Conservation (phyloP, 2,329 filamentous ascomycete genomes). For the Sporothrix phasma region DNA sequence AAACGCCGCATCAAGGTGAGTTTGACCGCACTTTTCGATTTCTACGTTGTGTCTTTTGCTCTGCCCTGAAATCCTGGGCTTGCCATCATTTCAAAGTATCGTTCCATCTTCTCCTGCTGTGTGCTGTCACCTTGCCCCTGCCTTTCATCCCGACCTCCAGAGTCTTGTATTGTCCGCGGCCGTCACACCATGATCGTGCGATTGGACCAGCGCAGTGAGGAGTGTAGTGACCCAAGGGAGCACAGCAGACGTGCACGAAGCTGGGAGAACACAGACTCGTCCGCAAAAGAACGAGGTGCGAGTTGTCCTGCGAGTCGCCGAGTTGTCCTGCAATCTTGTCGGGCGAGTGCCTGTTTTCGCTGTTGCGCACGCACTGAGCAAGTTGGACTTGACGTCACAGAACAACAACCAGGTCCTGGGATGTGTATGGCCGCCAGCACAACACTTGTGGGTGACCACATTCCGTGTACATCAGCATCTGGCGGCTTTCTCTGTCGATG, state of each 20-base stretch:
- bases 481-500: background rate
- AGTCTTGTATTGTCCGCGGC: background rate
- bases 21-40: background rate
- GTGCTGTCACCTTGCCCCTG: background rate
- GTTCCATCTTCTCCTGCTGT: too few relatives aligned
- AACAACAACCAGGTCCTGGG: background rate
- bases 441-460: background rate
- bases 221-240: background rate
- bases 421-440: too few relatives aligned
- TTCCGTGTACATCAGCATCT: background rate
- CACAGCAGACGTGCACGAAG: background rate
- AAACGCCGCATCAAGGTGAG: slow-evolving; percentile 52
- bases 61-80: too few relatives aligned
- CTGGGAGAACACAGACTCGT: background rate
- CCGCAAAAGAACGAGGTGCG: background rate
- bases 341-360: background rate
- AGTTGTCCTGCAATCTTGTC: background rate
- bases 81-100: background rate
- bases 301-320: too few relatives aligned
- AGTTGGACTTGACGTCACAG: too few relatives aligned
- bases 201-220: background rate
- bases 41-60: background rate
- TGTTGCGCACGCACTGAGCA: background rate
- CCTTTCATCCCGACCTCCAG: background rate
- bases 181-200: background rate